Evolutionary conservation across 768 basidiomycete genomes (phyloP).

Genomic region (Pleurotus eryngii): DNA sequence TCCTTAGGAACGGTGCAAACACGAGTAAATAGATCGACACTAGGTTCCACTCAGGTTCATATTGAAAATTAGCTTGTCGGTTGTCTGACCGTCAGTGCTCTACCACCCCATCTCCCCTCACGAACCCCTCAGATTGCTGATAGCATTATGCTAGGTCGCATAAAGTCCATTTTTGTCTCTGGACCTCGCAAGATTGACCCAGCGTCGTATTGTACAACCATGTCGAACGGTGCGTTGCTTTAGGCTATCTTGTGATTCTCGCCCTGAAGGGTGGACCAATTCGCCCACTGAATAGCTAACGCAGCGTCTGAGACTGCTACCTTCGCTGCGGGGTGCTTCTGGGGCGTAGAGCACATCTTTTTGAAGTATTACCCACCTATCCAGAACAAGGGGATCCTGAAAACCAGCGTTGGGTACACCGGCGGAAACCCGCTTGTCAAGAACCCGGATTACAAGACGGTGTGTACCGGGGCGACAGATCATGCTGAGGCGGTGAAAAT

Average conservation of each 20-base stretch:
- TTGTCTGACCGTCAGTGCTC: conserved; percentile 5
- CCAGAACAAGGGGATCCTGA: conserved; percentile 70
- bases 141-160: conserved; percentile 6
- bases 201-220: conserved; percentile 3
- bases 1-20: background rate
- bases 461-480: conserved; percentile 77
- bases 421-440: conserved; percentile 56
- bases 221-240: conserved; percentile 3
- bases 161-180: conserved; percentile 3
- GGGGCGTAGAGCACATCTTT: conserved; percentile 87
- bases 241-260: background rate
- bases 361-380: conserved; percentile 71
- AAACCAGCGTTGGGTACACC: conserved; percentile 76
- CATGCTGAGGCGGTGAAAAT: conserved; percentile 90
- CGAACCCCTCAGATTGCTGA: background rate
- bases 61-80: conserved; percentile 1
- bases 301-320: conserved; percentile 1
- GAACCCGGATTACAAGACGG: conserved; percentile 67
- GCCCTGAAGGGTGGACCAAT: conserved; percentile 3
- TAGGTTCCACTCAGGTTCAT: background rate
- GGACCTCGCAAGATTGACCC: conserved; percentile 5
- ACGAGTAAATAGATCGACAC: conserved; percentile 6
- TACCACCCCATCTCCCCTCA: background rate
- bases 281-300: background rate
- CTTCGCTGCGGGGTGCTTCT: conserved; percentile 55